Base-by-base conservation (phyloP, 1,139 yeast species). In the Candida glucosophila region DNA sequence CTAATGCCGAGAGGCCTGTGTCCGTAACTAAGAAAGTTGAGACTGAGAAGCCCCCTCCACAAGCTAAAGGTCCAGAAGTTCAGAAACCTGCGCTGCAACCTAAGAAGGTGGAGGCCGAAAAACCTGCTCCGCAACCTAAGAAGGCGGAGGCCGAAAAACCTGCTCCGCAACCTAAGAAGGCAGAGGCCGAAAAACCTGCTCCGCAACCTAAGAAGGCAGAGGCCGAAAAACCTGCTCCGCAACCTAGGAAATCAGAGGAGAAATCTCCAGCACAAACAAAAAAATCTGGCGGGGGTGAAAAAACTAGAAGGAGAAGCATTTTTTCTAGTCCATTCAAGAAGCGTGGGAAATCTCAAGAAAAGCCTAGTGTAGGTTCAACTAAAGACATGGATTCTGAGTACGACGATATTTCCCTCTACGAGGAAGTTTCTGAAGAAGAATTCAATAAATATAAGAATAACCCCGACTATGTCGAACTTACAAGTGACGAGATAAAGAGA, bases 391-490 rank as follows among this genome's bases (percentile, higher is more conserved):
- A 26, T 7, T 20, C 30, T 12, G 30, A 27, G 17, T 52, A 44
- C 34, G 67, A 58, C 26, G 46, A 55, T 20, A 53, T 51, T 35
- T 60, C 72, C 5, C 58, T 68, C 8, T 67, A 69, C 36, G 75
- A 69, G 43, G 70, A 73, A 26, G 67, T 72, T 13, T 55, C 65
- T 22, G 71, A 69, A 30, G 45, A 34, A 11, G 77, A 71, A 35
- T 72, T 37, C 40, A 63, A 61, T 29, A 50, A 49, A 8, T 43
- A 71, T 50, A 55, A 52, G 37, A 47, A 48, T 32, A 58, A 71
- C 43, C 73, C 77, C 14, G 47, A 69, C 39, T 72, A 71, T 44
- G 47, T 70, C 44, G 69, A 67, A 39, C 52, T 71, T 22, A 37
- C 56, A 12, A 47, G 46, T 24, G 63, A 54, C 14, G 65, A 62